These are phyloP conservation scores for Linanthus parryae DNA, from an alignment of 148 eudicot species.

Conservation along the genomic window DNA sequence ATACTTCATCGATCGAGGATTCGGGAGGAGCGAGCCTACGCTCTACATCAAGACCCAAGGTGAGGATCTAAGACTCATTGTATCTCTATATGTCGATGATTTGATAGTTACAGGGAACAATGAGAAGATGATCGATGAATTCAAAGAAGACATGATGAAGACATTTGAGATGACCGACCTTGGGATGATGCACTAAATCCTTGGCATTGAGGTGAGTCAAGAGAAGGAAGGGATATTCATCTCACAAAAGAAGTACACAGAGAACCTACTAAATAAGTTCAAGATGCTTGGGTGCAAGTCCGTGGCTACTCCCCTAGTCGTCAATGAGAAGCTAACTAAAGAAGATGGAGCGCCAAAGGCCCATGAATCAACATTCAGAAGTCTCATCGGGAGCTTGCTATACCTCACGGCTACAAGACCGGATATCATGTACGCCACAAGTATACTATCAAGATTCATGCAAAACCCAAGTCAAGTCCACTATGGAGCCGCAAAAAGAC, in stretches of 20 bases:
- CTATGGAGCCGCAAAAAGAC: neutral
- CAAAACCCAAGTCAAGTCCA: neutral
- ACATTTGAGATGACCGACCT: slow-evolving; percentile 2
- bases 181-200: neutral
- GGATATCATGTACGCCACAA: too few species aligned
- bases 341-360: neutral
- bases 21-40: slow-evolving; percentile 3
- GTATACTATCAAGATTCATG: neutral
- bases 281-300: neutral
- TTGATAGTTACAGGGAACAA: neutral
- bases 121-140: neutral
- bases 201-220: neutral
- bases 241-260: neutral
- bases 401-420: too few species aligned
- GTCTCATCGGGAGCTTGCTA: neutral
- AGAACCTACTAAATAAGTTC: neutral
- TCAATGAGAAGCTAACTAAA: neutral
- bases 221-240: neutral
- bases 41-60: neutral
- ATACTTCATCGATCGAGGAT: neutral
- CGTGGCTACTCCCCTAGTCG: neutral
- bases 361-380: neutral
- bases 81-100: slow-evolving; percentile 4
- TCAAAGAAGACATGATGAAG: neutral
- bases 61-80: neutral